Base-by-base conservation (phyloP, 148 eudicot genomes). In the Diospyros lotus region DNA sequence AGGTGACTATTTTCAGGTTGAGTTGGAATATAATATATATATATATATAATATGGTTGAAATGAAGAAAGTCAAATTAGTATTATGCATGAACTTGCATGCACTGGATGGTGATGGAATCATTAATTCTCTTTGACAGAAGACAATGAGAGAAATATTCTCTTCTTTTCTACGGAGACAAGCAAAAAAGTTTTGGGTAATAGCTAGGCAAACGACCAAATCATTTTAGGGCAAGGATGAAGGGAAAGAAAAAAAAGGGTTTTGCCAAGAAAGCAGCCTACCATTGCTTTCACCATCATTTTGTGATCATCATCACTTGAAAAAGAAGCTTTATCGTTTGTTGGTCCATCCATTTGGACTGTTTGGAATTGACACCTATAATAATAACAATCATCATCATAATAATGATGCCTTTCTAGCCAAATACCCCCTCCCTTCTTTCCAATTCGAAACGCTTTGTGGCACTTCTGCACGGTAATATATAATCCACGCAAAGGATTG, bases 301-400 rank as follows among this genome's bases (percentile, higher is more conserved):
- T 59, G 75, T 72, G 65, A 72, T 72, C 75, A 72, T 42, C 65
- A 66, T 50, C 76, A 58, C 77, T 73, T 78, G 46, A n/a, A 66
- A 73, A 78, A 60, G 76, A 78, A 73, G 77, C 73, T 69, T 78
- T 73, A 54, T 64, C 14, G 65, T 73, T 72, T 54, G 63, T 63
- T 39, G 80, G 28, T 28, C 28, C 28, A 28, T 28, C 28, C 28
- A 71, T 66, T 56, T 61, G 41, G 50, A 66, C 59, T 39, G 12
- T 59, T 46, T 72, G 59, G 28, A 58, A 66, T 17, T 12, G 68
- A 70, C 45, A 54, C 8, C 8, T 28, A 28, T 28, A 28, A 28
- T 28, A 28, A 28, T 28, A 28, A 28, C 28, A 28, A 28, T 28
- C 28, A 28, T 28, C 28, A 28, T 28, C 28, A 28, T 28, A 28